Base-by-base conservation (phyloP, 2,329 filamentous ascomycete genomes). In the Aspergillus viridinutans region DNA sequence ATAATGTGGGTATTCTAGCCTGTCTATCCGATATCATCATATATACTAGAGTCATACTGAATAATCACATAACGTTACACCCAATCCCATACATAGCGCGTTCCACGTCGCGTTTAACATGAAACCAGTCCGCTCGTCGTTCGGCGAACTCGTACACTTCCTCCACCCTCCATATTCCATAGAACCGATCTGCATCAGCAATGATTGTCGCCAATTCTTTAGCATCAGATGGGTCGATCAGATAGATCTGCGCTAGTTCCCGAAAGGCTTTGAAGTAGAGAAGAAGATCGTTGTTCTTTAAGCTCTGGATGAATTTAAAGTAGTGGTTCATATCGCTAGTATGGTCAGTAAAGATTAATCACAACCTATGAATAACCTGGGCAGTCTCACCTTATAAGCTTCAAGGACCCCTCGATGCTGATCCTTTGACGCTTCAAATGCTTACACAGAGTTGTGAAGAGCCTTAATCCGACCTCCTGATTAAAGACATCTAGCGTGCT, bases 401-500 rank as follows among this genome's bases (percentile, higher is more conserved):
- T 92, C 70, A 97, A 85, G 21, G 94, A 90, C 55, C 94, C 94
- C 59, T 91, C 88, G 26, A 91, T 90, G 71, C 88, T 93, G 74
- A 99, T 85, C 55, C 94, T 88, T 79, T 97, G 94, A 9, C 93
- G 89, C 79, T 99, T 99, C 64, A 99, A 83, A 76, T 99, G 94
- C 77, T 99, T 99, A 82, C 93, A 97, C 52, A 99, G 81, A 20
- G 90, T 89, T 21, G 89, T 87, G 76, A 97, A 99, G 53, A 99
- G 83, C 26, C 94, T 89, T 61, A 97, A 83, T 0, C 94, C 94
- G 26, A 99, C 93, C 77, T 99, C 94, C 75, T 94, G 91, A 73
- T 96, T 97, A 81, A 99, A 99, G 14, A 99, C 94, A 70, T 99
- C 94, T 26, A 99, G 86, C 82, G 96, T 96, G 60, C 90, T 93